Conservation (phyloP, 345 rosid species). For the Sisymbrium altissimum region DNA sequence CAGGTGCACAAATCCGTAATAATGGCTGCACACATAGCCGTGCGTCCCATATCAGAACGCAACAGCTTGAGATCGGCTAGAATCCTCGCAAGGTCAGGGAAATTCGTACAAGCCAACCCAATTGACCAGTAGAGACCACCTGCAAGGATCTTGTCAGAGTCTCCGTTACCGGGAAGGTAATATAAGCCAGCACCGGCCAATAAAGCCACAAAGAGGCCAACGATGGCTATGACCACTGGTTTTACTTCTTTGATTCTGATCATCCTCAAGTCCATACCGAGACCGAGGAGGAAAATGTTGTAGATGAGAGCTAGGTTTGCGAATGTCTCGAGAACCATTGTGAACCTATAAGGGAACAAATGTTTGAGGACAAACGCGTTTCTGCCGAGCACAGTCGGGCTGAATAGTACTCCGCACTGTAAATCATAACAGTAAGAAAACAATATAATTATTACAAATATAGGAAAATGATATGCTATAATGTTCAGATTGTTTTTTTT, state of each 20-base stretch:
- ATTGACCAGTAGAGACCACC: conserved; percentile 48
- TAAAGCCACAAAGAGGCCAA: conserved; percentile 40
- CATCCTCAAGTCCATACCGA: conserved; percentile 54
- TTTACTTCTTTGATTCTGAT: conserved; percentile 31
- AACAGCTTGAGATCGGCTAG: conserved; percentile 68
- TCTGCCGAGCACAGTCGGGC: conserved; percentile 33
- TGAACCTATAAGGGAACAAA: conserved; percentile 34
- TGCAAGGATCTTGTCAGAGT: background rate
- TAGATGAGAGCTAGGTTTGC: conserved; percentile 46
- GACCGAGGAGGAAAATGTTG: conserved; percentile 59
- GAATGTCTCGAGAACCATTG: conserved; percentile 43
- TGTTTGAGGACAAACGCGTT: accelerated
- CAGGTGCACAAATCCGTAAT: conserved; percentile 50
- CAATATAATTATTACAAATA: background rate
- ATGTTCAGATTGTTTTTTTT: background rate
- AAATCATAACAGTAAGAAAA: background rate
- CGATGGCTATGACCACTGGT: conserved; percentile 36
- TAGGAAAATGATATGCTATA: background rate
- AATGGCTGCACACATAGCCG: conserved; percentile 48
- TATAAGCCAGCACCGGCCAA: conserved; percentile 34
- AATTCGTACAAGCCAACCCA: conserved; percentile 54
- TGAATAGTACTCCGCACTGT: conserved; percentile 52
- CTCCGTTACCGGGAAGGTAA: conserved; percentile 18
- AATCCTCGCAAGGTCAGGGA: conserved; percentile 50
- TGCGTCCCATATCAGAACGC: conserved; percentile 51